phyloP scores from a whole-genome alignment of 2,329 filamentous ascomycete species.

The Alternaria novae-zelandiae region DNA sequence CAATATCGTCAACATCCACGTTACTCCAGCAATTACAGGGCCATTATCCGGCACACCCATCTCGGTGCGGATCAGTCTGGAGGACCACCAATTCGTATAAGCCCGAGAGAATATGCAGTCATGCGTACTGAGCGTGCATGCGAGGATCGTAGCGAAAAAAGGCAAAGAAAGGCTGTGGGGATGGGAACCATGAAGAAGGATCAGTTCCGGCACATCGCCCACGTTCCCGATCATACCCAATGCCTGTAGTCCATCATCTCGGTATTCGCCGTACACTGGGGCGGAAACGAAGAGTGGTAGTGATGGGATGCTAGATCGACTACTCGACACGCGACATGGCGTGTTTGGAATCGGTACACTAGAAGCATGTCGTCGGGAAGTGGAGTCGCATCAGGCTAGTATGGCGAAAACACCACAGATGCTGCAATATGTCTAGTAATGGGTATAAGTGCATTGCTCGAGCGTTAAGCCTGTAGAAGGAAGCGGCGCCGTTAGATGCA shows the following conservation, averaged over 20 bases:
- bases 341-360: constrained; percentile 5
- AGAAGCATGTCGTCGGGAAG: background rate
- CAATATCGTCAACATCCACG: constrained; percentile 33
- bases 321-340: constrained; percentile 1
- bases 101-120: background rate
- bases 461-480: background rate
- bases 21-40: constrained; percentile 30
- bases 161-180: background rate
- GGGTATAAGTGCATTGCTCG: background rate
- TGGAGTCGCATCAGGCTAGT: background rate
- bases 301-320: constrained; percentile 1
- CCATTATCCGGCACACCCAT: constrained; percentile 31
- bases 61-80: background rate
- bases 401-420: background rate
- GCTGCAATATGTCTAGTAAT: background rate
- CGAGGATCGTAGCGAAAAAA: background rate
- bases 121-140: background rate
- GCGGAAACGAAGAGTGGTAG: background rate
- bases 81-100: constrained; percentile 2
- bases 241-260: background rate
- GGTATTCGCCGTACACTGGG: background rate
- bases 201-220: background rate
- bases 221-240: background rate
- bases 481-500: background rate
- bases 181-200: background rate